A percentile compares a stretch with the other conserved stretches of the same genome.
phyloP scores from a whole-genome alignment of 2,329 filamentous ascomycete species.

The Aspergillus sp. region DNA sequence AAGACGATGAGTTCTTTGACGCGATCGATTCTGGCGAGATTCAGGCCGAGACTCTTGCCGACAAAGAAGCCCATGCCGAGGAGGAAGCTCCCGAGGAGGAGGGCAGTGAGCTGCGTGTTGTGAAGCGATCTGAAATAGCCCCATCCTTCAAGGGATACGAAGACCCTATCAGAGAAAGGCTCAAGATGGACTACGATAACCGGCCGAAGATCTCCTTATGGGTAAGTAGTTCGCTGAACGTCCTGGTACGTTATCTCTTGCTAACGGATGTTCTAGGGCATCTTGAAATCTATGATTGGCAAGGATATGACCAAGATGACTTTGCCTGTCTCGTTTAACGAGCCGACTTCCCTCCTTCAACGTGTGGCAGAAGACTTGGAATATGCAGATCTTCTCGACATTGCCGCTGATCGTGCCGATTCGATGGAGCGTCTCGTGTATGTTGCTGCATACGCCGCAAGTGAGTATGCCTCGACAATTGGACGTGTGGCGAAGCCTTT shows the following conservation, averaged over 20 bases:
- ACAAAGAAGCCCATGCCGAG: conserved; percentile 45
- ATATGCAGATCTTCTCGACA: conserved; percentile 88
- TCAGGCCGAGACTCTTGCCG: conserved; percentile 63
- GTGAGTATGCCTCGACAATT: conserved; percentile 95
- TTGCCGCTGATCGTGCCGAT: conserved; percentile 79
- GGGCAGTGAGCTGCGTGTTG: conserved; percentile 43
- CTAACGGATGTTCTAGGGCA: conserved; percentile 59
- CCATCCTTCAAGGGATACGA: conserved; percentile 88
- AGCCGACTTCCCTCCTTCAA: conserved; percentile 92
- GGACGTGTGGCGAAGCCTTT: conserved; percentile 97
- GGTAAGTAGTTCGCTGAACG: conserved; percentile 57
- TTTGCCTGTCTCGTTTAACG: conserved; percentile 95
- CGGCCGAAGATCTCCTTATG: conserved; percentile 92
- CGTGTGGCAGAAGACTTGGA: conserved; percentile 98
- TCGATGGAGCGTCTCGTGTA: conserved; percentile 91
- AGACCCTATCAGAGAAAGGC: conserved; percentile 72
- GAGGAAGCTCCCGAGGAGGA: conserved; percentile 46
- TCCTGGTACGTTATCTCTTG: neutral
- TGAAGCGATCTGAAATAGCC: conserved; percentile 64
- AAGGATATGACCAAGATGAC: conserved; percentile 99
- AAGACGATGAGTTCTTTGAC: conserved; percentile 89
- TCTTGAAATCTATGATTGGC: conserved; percentile 98
- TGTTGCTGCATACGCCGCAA: conserved; percentile 91
- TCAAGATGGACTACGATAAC: conserved; percentile 90
- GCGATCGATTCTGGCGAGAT: conserved; percentile 92